phyloP scores from a whole-genome alignment of 2,329 filamentous ascomycete genomes.

The Cryoendolithus antarcticus region DNA sequence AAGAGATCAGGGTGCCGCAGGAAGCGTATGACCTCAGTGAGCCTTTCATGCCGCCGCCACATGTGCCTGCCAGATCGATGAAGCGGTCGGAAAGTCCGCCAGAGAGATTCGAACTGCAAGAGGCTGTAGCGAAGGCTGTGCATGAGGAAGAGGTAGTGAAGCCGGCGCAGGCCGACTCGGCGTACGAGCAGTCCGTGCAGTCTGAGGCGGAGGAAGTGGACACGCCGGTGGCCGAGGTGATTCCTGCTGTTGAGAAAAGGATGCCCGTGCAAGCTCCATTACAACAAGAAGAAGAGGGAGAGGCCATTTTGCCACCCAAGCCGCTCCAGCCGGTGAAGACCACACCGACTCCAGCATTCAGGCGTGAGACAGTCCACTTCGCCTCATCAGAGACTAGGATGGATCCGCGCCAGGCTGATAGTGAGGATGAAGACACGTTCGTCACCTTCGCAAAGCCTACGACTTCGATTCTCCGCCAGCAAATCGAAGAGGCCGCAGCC shows the following conservation, averaged over 20 bases:
- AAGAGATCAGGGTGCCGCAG: background rate
- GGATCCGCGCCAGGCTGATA: background rate
- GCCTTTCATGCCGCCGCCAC: background rate
- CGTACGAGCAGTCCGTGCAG: background rate
- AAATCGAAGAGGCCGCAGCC: background rate
- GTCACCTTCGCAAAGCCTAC: background rate
- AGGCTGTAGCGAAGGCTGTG: background rate
- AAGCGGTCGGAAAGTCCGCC: slow-evolving; percentile 1
- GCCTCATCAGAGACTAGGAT: background rate
- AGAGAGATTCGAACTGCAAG: background rate
- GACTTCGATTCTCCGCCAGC: background rate
- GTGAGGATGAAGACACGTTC: background rate
- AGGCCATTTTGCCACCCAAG: too few species aligned
- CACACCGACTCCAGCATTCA: too few species aligned
- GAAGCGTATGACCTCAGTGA: background rate
- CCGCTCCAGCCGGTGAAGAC: too few species aligned
- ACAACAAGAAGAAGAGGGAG: too few species aligned
- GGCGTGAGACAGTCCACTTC: too few species aligned
- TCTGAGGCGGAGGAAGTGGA: background rate
- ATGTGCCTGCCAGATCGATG: background rate
- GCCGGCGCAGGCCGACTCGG: background rate
- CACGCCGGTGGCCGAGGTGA: background rate
- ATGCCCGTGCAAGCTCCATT: background rate
- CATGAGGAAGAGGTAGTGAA: background rate
- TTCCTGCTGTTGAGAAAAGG: background rate